Base-by-base conservation (phyloP, 2,329 filamentous ascomycete species). In the Knufia petricola region DNA sequence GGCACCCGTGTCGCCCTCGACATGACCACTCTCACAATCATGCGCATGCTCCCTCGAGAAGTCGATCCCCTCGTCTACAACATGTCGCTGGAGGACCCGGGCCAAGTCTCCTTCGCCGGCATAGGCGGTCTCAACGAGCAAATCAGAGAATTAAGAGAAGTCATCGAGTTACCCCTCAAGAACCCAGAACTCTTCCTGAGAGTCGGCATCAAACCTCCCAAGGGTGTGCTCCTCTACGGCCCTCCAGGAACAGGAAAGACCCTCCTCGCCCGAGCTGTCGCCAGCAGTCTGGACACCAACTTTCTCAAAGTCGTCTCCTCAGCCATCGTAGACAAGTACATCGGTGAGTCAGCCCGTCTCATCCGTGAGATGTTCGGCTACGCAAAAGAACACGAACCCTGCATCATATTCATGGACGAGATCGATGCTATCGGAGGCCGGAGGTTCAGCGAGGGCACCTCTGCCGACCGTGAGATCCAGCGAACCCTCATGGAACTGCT, bases 391-490 rank as follows among this genome's bases (percentile, higher is more conserved):
- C 92, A 98, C 67, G 92, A 98, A 69, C 92, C 92, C 32, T 98
- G 92, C 68, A 98, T 98, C 68, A 98, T 98, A 71, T 98, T 98
- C 78, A 98, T 98, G 92, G 94, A 98, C 75, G 92, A 98, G 71
- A 98, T 98, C 64, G 92, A 98, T 64, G 92, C 92, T 63, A 98
- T 98, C 63, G 92, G 92, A 66, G 94, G 94, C 55, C 81, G 94
- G 61, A 80, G 92, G 61, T 98, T 98, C 70, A 95, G 87, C 0
- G 92, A 98, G 68, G 92, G 94, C 59, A 98, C 92, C 45, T 95
- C 88, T 52, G 92, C 92, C 44, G 92, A 98, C 72, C 84, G 94
- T 63, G 92, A 98, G 69, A 98, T 98, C 60, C 92, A 98, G 71
- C 84, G 92, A 63, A 98, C 92, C 30, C 75, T 98, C 52, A 98